These are phyloP conservation scores for Condylostoma magnum DNA, from an alignment of 169 alveolate genomes.

Conservation along the genomic window DNA sequence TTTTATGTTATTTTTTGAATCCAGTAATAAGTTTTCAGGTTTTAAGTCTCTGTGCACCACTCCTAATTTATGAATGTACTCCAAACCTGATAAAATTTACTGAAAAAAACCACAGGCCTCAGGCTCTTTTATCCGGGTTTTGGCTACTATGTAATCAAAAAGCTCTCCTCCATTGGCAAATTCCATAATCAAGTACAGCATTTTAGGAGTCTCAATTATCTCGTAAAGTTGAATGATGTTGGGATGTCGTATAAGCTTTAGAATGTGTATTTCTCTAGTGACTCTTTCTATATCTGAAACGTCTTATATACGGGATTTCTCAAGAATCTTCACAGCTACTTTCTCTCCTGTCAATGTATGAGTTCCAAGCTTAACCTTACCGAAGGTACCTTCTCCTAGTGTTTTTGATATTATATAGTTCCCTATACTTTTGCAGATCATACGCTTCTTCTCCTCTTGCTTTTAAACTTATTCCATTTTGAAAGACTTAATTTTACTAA, in stretches of 20 bases:
- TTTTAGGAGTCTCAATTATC: slow-evolving; percentile 75
- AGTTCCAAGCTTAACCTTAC: slow-evolving; percentile 80
- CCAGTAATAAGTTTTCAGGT: slow-evolving; percentile 85
- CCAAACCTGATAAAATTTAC: slow-evolving; percentile 86
- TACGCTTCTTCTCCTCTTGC: background rate
- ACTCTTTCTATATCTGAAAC: slow-evolving; percentile 87
- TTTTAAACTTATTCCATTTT: no score
- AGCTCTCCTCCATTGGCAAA: slow-evolving; percentile 84
- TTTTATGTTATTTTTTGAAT: slow-evolving; percentile 59
- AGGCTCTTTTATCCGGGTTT: slow-evolving; percentile 52
- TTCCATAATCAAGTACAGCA: slow-evolving; percentile 88
- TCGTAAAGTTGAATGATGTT: slow-evolving; percentile 74
- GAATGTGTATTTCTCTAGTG: slow-evolving; percentile 86
- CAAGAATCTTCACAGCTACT: slow-evolving; percentile 66
- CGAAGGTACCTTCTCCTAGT: slow-evolving; percentile 89
- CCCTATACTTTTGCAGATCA: background rate
- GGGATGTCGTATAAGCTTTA: slow-evolving; percentile 73
- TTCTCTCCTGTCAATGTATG: slow-evolving; percentile 83
- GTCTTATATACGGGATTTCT: slow-evolving; percentile 78
- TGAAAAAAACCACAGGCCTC: slow-evolving; percentile 74
- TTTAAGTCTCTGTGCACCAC: slow-evolving; percentile 90
- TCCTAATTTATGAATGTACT: slow-evolving; percentile 76
- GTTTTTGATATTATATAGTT: slow-evolving; percentile 35
- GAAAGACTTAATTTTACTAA: no score
- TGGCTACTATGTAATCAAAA: slow-evolving; percentile 71